Evolutionary conservation across 257 asterid species (phyloP).

Genomic region (Buddleja alternifolia): DNA sequence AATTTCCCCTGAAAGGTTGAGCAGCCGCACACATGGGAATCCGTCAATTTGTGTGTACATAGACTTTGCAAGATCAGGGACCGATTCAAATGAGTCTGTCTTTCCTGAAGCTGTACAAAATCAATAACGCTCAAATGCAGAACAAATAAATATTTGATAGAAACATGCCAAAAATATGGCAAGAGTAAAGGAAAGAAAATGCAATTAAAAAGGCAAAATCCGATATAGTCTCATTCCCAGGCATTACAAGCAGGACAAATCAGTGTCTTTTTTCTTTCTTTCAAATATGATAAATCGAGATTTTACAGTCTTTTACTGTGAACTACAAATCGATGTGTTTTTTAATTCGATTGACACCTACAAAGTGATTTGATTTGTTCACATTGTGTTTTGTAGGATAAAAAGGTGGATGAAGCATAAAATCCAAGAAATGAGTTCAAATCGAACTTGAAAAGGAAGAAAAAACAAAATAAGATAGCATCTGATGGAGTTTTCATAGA

Average conservation of each 20-base stretch:
- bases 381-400: too few species aligned
- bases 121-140: slow-evolving; percentile 22
- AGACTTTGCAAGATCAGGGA: slow-evolving; percentile 94
- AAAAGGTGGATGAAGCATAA: too few species aligned
- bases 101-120: slow-evolving; percentile 56
- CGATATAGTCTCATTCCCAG: background rate
- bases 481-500: too few species aligned
- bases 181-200: background rate
- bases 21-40: slow-evolving; percentile 94
- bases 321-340: too few species aligned
- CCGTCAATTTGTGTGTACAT: slow-evolving; percentile 85
- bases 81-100: slow-evolving; percentile 73
- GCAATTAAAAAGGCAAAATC: slow-evolving; percentile 2
- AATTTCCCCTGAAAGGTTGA: slow-evolving; percentile 92
- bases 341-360: too few species aligned
- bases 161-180: background rate
- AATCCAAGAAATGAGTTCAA: too few species aligned
- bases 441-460: too few species aligned
- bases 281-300: too few species aligned
- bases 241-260: slow-evolving; percentile 7
- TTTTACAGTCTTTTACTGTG: too few species aligned
- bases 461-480: too few species aligned
- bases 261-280: background rate
- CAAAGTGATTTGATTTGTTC: too few species aligned
- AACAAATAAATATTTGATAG: background rate